These are phyloP conservation scores for Populus simonii DNA, from an alignment of 345 rosid species.

Conservation along the genomic window DNA sequence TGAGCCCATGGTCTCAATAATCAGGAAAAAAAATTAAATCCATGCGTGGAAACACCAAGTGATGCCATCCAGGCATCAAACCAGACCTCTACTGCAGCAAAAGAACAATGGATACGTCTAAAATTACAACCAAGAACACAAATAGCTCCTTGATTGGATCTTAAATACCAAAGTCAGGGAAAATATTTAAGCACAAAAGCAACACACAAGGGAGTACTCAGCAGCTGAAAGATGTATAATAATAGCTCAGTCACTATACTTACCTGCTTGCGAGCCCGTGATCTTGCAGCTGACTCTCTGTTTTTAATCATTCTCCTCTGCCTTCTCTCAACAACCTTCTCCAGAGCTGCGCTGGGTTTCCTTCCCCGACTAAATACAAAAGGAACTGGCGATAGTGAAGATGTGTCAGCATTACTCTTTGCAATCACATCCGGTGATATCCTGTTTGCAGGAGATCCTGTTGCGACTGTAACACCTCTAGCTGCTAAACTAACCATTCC, in stretches of 20 bases:
- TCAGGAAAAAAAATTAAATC: neutral
- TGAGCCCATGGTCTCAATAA: neutral
- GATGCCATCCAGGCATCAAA: neutral
- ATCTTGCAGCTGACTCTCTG: slow-evolving; percentile 96
- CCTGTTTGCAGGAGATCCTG: slow-evolving; percentile 61
- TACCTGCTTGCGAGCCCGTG: slow-evolving; percentile 99
- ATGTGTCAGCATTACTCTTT: slow-evolving; percentile 60
- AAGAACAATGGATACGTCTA: neutral
- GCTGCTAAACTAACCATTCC: slow-evolving; percentile 36
- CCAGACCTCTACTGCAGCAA: neutral
- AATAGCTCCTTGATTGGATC: neutral
- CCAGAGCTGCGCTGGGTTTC: slow-evolving; percentile 58
- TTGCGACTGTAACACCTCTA: slow-evolving; percentile 38
- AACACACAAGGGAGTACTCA: neutral
- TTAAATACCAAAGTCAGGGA: neutral
- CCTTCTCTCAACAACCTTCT: slow-evolving; percentile 95
- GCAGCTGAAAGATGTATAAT: slow-evolving; percentile 1
- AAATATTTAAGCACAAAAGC: neutral
- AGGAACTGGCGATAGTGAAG: slow-evolving; percentile 75
- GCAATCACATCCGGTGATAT: slow-evolving; percentile 67
- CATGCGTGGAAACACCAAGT: neutral
- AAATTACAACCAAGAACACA: neutral
- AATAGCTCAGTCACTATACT: slow-evolving; percentile 22
- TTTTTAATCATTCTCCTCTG: slow-evolving; percentile 98
- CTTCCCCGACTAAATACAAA: slow-evolving; percentile 71